Evolutionary conservation across 2,329 filamentous ascomycete species (phyloP), one percentile per base, ranked within the genome.

Genomic region (Macrophomina pseudophaseolina): DNA sequence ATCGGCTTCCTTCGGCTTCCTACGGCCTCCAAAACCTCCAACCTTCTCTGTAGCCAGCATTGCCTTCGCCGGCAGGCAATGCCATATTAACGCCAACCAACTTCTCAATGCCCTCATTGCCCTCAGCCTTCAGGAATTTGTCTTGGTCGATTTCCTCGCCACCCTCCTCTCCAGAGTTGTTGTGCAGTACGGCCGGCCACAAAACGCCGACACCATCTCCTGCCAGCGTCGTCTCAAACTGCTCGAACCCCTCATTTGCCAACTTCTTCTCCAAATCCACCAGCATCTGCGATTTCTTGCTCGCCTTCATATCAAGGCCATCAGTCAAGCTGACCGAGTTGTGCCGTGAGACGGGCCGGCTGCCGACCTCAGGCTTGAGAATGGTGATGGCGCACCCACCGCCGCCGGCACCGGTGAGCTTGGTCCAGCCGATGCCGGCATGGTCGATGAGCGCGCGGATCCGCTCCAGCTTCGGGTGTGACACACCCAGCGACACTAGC

Each of bases 361-460:
- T 71, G 16, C 49, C 65, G 4, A 72, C 71, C 28, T 87, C 87
- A 0, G 92, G 91, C 70, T 90, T 91, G 58, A 99, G 83, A 4
- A 99, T 83, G 0, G 94, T 96, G 71, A 99, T 98, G 3, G 94
- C 94, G 79, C 96, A 98, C 2, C 95, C 95, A 66, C 95, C 96
- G 12, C 95, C 96, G 28, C 95, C 95, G 1, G 95, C 95, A 40
- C 95, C 95, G 0, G 95, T 99, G 66, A 99, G 86, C 78, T 99
- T 99, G 12, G 95, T 97, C 94, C 94, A 99, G 35, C 95, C 95
- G 66, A 97, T 91, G 48, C 90, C 91, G 66, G 93, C 87, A 72
- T 95, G 89, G 71, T 99, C 94, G 58, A 79, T 80, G 51, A 99
- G 83, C 80, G 97, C 94, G 69, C 95, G 89, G 72, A 99, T 89